Conservation (phyloP, 148 eudicot species). For the Rhododendron simsii region DNA sequence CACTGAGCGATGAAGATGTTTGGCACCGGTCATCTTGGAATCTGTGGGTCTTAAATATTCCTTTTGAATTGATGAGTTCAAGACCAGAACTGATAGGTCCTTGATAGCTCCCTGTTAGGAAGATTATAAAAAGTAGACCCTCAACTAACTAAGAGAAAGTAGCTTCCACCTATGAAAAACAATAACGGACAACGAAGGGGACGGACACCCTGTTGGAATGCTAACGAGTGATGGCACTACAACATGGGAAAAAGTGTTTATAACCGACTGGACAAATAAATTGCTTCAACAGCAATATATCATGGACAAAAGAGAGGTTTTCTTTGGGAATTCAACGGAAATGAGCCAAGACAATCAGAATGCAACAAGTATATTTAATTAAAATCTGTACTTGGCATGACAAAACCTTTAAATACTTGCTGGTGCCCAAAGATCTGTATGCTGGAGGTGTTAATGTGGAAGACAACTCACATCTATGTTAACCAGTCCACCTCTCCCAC, state of each 20-base stretch:
- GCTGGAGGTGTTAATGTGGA: not conserved
- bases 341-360: not conserved
- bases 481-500: not conserved
- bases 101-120: not conserved
- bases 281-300: not conserved
- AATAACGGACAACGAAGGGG: not conserved
- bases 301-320: not conserved
- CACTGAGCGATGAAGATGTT: not conserved
- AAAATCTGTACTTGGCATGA: not conserved
- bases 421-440: not conserved
- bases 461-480: not conserved
- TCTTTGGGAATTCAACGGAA: not conserved
- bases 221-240: not conserved
- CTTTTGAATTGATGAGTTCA: not conserved
- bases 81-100: not conserved
- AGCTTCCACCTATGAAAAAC: not conserved
- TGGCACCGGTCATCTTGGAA: not conserved
- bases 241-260: not conserved
- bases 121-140: not conserved
- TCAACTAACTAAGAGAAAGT: not conserved
- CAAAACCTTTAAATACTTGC: not conserved
- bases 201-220: not conserved
- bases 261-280: not conserved
- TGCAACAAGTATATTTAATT: not conserved
- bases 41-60: not conserved